phyloP scores from a whole-genome alignment of 495 filamentous ascomycete genomes.

The Mycothermus thermophilus region DNA sequence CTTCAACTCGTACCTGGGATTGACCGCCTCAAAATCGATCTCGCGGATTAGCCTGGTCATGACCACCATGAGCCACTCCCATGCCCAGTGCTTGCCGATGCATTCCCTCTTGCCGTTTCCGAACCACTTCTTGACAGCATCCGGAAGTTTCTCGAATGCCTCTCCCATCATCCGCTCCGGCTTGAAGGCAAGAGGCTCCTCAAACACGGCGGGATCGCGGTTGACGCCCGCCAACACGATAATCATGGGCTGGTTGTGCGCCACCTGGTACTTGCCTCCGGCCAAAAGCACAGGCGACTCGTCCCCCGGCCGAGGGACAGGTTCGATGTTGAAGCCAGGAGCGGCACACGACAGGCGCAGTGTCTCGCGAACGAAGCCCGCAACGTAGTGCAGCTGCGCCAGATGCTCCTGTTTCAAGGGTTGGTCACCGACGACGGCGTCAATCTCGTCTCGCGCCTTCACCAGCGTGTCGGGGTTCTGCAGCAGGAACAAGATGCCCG shows the following conservation, averaged over 20 bases:
- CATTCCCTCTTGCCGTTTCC: constrained; percentile 57
- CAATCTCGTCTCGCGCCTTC: constrained; percentile 53
- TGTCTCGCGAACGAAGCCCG: constrained; percentile 51
- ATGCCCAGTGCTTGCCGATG: constrained; percentile 55
- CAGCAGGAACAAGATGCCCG: constrained; percentile 45
- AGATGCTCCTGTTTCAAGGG: constrained; percentile 42
- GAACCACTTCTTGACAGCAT: constrained; percentile 52
- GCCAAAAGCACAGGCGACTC: constrained; percentile 29
- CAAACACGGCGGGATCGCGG: constrained; percentile 52
- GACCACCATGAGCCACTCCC: constrained; percentile 45
- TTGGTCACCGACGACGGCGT: constrained; percentile 41
- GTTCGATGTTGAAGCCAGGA: constrained; percentile 52
- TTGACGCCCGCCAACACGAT: constrained; percentile 47
- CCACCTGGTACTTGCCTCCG: constrained; percentile 54
- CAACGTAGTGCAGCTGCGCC: constrained; percentile 46
- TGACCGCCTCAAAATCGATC: constrained; percentile 45
- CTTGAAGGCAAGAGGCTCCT: constrained; percentile 46
- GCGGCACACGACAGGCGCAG: constrained; percentile 51
- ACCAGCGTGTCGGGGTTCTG: constrained; percentile 45
- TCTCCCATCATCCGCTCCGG: constrained; percentile 56
- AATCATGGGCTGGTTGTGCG: constrained; percentile 46
- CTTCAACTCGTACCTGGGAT: constrained; percentile 41
- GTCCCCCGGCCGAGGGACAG: constrained; percentile 35
- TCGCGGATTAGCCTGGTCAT: constrained; percentile 45
- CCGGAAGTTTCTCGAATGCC: constrained; percentile 42